Evolutionary conservation across 2,329 filamentous ascomycete species (phyloP).

Genomic region (Calonectria hawksworthii): DNA sequence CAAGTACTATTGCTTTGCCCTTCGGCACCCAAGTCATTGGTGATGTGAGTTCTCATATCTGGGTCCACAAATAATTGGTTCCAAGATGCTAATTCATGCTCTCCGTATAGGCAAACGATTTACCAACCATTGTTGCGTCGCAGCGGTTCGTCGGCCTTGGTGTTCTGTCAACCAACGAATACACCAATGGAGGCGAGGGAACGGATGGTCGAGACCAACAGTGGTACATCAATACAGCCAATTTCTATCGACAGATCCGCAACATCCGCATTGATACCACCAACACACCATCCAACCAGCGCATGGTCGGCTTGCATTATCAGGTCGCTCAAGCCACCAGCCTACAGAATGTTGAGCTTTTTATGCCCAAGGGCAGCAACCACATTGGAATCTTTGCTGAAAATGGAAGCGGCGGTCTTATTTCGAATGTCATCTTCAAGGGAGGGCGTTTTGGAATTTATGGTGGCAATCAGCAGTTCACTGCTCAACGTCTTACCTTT

Average conservation of each 20-base stretch:
- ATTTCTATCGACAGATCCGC: conserved; percentile 75
- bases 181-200: conserved; percentile 50
- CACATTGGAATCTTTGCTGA: conserved; percentile 45
- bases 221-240: conserved; percentile 60
- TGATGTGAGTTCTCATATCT: conserved; percentile 31
- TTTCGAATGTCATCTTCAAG: conserved; percentile 73
- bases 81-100: neutral
- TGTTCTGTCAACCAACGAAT: conserved; percentile 49
- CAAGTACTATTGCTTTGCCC: conserved; percentile 69
- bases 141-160: conserved; percentile 67
- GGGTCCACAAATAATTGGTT: too few species aligned
- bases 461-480: conserved; percentile 77
- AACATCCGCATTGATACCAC: conserved; percentile 74
- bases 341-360: conserved; percentile 64
- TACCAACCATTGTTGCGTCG: conserved; percentile 66
- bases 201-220: conserved; percentile 40
- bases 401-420: conserved; percentile 56
- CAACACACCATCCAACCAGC: conserved; percentile 44
- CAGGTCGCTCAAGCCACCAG: conserved; percentile 71
- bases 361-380: conserved; percentile 52
- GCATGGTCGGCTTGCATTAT: conserved; percentile 69
- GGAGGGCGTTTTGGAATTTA: conserved; percentile 67
- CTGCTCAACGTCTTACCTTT: conserved; percentile 71
- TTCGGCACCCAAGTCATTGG: conserved; percentile 73
- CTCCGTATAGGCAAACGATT: conserved; percentile 43